Percentiles rank a stretch among this genome's conserved stretches.
phyloP scores from a whole-genome alignment of 73 alveolate species.

The Paramecium caudatum region DNA sequence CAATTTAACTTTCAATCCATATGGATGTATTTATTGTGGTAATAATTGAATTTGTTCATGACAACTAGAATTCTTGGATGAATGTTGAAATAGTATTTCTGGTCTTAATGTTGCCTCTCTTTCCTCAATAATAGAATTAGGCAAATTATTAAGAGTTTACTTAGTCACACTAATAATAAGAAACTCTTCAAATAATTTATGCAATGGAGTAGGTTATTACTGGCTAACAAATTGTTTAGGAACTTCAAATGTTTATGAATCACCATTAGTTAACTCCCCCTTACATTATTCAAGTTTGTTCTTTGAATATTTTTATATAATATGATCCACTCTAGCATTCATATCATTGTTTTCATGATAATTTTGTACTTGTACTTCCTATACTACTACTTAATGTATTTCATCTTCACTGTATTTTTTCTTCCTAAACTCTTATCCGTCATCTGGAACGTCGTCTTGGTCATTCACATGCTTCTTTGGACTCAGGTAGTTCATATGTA shows the following conservation, averaged over 20 bases:
- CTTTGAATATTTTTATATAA: neutral
- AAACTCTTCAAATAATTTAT: conserved; percentile 40
- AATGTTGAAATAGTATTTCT: conserved; percentile 44
- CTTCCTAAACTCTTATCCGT: neutral
- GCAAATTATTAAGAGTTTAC: neutral
- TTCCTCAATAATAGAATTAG: neutral
- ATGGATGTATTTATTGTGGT: conserved; percentile 31
- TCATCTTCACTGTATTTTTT: neutral
- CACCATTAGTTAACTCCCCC: neutral
- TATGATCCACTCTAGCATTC: neutral
- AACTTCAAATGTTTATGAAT: neutral
- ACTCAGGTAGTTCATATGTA: conserved; percentile 33
- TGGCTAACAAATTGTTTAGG: neutral
- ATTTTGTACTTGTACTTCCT: neutral
- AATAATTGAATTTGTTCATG: neutral
- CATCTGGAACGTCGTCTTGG: neutral
- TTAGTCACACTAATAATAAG: conserved; percentile 54
- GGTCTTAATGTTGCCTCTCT: neutral
- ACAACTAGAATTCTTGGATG: neutral
- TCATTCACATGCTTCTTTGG: conserved; percentile 11
- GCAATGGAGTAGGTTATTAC: neutral
- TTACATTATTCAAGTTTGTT: neutral
- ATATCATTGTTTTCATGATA: neutral
- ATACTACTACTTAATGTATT: neutral
- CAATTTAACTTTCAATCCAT: conserved; percentile 50